phyloP scores from a whole-genome alignment of 345 rosid species.

The Xanthoceras sorbifolium region DNA sequence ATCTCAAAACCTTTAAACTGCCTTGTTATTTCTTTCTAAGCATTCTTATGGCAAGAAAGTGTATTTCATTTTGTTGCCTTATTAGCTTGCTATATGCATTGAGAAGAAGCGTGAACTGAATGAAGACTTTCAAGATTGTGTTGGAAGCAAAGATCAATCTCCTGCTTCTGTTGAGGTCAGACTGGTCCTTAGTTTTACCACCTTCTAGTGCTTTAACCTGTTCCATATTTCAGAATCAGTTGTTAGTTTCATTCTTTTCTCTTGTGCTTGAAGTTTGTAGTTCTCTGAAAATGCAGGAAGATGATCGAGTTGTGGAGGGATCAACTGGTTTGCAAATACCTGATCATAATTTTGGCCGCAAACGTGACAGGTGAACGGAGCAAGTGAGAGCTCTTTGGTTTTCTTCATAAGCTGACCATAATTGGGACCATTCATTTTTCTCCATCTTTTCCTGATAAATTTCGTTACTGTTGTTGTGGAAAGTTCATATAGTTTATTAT shows the following conservation, averaged over 20 bases:
- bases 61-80: conserved; percentile 27
- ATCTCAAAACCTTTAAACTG: conserved; percentile 6
- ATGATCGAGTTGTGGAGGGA: conserved; percentile 36
- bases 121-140: conserved; percentile 85
- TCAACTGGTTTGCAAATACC: conserved; percentile 30
- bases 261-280: conserved; percentile 22
- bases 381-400: conserved; percentile 88
- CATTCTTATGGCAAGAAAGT: conserved; percentile 3
- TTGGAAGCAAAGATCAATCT: conserved; percentile 59
- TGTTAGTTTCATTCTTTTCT: conserved; percentile 10
- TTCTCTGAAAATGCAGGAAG: conserved; percentile 60
- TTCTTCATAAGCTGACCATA: conserved; percentile 34
- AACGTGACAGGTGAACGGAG: conserved; percentile 85
- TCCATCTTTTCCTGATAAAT: conserved; percentile 1
- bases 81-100: conserved; percentile 91
- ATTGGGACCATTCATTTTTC: not conserved
- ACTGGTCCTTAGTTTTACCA: conserved; percentile 25
- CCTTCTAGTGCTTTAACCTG: conserved; percentile 19
- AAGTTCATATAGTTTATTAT: conserved; percentile 4
- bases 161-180: conserved; percentile 43
- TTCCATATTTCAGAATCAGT: conserved; percentile 10
- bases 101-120: conserved; percentile 78
- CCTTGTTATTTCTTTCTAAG: conserved; percentile 1
- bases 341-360: conserved; percentile 45
- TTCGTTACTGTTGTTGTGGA: not conserved